A percentile compares a stretch with the other conserved stretches of the same genome.
phyloP scores from a whole-genome alignment of 371 early-diverging fungal species.

The Thermomucor indicae-seudaticae region DNA sequence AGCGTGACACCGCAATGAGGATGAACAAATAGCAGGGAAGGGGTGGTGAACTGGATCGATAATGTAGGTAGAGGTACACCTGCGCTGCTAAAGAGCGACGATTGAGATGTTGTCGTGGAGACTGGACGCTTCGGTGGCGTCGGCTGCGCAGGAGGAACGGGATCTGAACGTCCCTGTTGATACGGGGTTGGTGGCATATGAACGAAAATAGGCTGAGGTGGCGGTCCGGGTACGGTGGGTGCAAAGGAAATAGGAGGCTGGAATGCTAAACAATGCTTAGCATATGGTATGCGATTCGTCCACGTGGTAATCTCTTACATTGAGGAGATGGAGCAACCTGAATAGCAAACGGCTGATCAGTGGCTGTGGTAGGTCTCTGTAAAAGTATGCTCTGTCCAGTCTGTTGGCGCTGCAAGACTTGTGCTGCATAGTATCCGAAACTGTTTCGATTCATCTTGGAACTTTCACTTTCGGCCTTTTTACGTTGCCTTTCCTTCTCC shows the following conservation, averaged over 20 bases:
- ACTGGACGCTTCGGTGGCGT: conserved; percentile 2
- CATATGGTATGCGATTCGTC: too few species aligned
- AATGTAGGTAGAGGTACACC: conserved; percentile 56
- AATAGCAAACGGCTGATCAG: too few species aligned
- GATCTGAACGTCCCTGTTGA: too few species aligned
- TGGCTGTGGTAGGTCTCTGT: background rate
- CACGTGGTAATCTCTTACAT: too few species aligned
- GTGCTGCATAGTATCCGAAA: conserved; percentile 1
- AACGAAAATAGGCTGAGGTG: too few species aligned
- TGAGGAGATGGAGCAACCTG: too few species aligned
- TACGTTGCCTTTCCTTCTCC: conserved; percentile 2
- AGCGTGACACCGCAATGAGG: conserved; percentile 58
- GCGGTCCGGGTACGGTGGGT: too few species aligned
- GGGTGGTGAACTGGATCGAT: conserved; percentile 54
- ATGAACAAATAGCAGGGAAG: conserved; percentile 42
- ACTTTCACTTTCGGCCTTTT: conserved; percentile 5
- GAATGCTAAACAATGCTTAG: too few species aligned
- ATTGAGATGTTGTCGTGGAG: background rate
- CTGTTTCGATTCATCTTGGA: background rate
- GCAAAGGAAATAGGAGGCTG: too few species aligned
- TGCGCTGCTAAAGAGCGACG: conserved; percentile 23
- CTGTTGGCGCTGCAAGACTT: background rate
- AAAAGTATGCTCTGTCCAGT: background rate
- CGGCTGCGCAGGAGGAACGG: background rate
- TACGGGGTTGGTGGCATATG: too few species aligned